Conservation (phyloP, 805 yeast genomes). For the Crinitomyces ghanaensis region DNA sequence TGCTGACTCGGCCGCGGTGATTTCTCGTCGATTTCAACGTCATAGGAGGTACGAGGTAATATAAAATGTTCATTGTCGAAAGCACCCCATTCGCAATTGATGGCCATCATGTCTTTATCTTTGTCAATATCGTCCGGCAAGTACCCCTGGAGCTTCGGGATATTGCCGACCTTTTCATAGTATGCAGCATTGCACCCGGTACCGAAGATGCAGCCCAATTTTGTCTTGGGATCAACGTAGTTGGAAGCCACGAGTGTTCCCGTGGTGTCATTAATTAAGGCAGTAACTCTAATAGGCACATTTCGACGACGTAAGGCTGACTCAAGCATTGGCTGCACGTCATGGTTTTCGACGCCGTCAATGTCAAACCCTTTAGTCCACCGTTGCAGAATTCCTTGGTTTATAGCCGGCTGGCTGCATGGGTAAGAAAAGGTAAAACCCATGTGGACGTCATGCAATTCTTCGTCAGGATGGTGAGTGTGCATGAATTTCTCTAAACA, state of each 20-base stretch:
- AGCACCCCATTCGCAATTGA: constrained; percentile 97
- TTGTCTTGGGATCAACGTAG: constrained; percentile 78
- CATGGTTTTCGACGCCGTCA: constrained; percentile 84
- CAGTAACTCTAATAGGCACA: constrained; percentile 78
- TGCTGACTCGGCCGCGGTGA: constrained; percentile 97
- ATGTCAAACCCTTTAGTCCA: constrained; percentile 99
- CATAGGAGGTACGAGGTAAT: constrained; percentile 86
- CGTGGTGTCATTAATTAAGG: constrained; percentile 92
- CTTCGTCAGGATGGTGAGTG: constrained; percentile 42
- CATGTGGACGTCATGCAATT: constrained; percentile 48
- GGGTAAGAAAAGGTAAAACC: constrained; percentile 97
- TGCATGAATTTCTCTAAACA: constrained; percentile 61
- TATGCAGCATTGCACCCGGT: constrained; percentile 98
- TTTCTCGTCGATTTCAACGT: constrained; percentile 63
- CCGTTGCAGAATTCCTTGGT: constrained; percentile 78
- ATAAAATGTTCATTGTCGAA: constrained; percentile 81
- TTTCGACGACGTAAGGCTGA: constrained; percentile 49
- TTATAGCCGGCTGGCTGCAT: constrained; percentile 58
- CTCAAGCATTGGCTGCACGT: constrained; percentile 88
- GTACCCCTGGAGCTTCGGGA: constrained; percentile 73
- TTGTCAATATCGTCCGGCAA: constrained; percentile 50
- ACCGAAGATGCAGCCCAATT: constrained; percentile 94
- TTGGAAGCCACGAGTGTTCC: constrained; percentile 94
- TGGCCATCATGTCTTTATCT: constrained; percentile 68
- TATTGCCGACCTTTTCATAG: constrained; percentile 59